A percentile compares a stretch with the other conserved stretches of the same genome.
Evolutionary conservation across 2,329 filamentous ascomycete species (phyloP).

Genomic region (Botrytis elliptica): DNA sequence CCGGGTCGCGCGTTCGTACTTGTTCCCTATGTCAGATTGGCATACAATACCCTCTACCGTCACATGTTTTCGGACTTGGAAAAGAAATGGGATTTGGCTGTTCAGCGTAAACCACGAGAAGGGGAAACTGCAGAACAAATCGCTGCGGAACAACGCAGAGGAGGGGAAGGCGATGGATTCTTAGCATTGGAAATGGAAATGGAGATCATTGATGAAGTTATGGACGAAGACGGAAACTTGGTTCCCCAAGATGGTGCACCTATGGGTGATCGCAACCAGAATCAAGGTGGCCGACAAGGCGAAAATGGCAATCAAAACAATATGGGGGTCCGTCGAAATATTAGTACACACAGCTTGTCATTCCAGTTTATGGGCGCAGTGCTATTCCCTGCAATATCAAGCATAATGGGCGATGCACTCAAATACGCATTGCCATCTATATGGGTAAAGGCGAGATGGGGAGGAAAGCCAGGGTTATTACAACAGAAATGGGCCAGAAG

Average conservation of each 20-base stretch:
- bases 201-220: slow-evolving; percentile 27
- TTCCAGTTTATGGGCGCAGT: slow-evolving; percentile 66
- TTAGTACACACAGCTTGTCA: slow-evolving; percentile 54
- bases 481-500: slow-evolving; percentile 87
- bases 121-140: slow-evolving; percentile 39
- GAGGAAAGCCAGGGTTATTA: slow-evolving; percentile 51
- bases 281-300: slow-evolving; percentile 1
- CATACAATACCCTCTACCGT: slow-evolving; percentile 62
- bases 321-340: slow-evolving; percentile 32
- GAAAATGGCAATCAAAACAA: slow-evolving; percentile 18
- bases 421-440: slow-evolving; percentile 64
- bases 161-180: slow-evolving; percentile 37
- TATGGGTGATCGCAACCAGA: not conserved
- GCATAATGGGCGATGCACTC: slow-evolving; percentile 73
- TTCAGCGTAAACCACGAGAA: slow-evolving; percentile 38
- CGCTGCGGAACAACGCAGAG: slow-evolving; percentile 38
- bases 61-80: slow-evolving; percentile 34
- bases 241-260: not conserved
- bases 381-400: slow-evolving; percentile 79
- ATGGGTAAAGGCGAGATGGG: slow-evolving; percentile 51
- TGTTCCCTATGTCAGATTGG: slow-evolving; percentile 62
- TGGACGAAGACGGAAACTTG: slow-evolving; percentile 14
- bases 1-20: slow-evolving; percentile 64
- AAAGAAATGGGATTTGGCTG: slow-evolving; percentile 38
- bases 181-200: slow-evolving; percentile 30